A percentile compares a stretch with the other conserved stretches of the same genome.
These are phyloP conservation scores for Pichia pseudocactophila DNA, from an alignment of 805 yeast species.

Conservation along the genomic window DNA sequence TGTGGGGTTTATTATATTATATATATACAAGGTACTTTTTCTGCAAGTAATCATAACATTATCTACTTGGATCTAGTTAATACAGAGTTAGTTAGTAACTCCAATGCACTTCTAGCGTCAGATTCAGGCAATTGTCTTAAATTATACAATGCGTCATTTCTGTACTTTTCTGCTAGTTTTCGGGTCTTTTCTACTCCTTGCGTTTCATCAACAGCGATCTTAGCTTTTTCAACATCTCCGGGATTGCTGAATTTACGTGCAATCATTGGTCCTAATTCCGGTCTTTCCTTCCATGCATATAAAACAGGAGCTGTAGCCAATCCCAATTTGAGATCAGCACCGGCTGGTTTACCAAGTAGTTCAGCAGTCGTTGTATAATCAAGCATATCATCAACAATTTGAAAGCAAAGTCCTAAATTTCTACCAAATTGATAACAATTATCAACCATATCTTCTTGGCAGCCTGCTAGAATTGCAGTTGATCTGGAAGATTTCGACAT, in stretches of 20 bases:
- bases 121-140: conserved; percentile 74
- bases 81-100: conserved; percentile 72
- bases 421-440: conserved; percentile 86
- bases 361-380: conserved; percentile 87
- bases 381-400: conserved; percentile 90
- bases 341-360: conserved; percentile 89
- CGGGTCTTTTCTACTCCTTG: conserved; percentile 73
- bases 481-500: conserved; percentile 92
- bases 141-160: conserved; percentile 64
- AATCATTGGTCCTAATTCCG: conserved; percentile 76
- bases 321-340: conserved; percentile 89
- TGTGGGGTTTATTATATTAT: not conserved
- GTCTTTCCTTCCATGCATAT: conserved; percentile 86
- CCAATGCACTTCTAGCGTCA: conserved; percentile 82
- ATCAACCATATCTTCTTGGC: conserved; percentile 66
- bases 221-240: conserved; percentile 82
- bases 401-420: conserved; percentile 91
- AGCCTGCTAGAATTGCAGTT: conserved; percentile 87
- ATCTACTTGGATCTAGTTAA: conserved; percentile 65
- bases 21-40: conserved; percentile 3
- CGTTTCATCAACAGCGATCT: conserved; percentile 58
- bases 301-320: conserved; percentile 95
- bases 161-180: conserved; percentile 67
- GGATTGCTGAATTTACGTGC: conserved; percentile 69
- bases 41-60: not conserved